phyloP scores from a whole-genome alignment of 179 eudicot species.

The Beta macrorhiza region DNA sequence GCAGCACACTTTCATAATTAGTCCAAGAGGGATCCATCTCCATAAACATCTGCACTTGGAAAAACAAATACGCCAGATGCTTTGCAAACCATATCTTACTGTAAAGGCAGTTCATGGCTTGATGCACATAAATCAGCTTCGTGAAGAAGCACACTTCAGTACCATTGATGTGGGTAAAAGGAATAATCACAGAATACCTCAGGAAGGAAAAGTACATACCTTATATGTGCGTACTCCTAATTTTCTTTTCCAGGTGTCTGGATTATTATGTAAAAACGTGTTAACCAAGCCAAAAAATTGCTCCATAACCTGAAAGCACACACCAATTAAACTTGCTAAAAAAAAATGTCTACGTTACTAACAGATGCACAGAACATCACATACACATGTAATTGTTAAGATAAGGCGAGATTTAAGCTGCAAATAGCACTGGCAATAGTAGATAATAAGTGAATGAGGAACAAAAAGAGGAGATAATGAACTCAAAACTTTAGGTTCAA shows the following conservation, averaged over 20 bases:
- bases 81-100: no score
- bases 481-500: slow-evolving; percentile 26
- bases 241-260: slow-evolving; percentile 88
- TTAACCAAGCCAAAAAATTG: slow-evolving; percentile 96
- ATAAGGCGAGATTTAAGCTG: not conserved
- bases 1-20: slow-evolving; percentile 23
- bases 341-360: not conserved
- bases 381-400: not conserved
- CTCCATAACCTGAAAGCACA: slow-evolving; percentile 84
- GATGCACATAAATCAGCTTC: not conserved
- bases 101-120: not conserved
- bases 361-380: not conserved
- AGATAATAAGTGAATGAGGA: not conserved
- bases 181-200: slow-evolving; percentile 1
- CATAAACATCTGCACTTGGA: not conserved
- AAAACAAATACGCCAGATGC: not conserved
- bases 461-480: slow-evolving; percentile 13
- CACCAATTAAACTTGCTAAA: slow-evolving; percentile 7
- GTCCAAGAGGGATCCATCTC: slow-evolving; percentile 8
- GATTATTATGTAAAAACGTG: slow-evolving; percentile 84
- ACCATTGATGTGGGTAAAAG: not conserved
- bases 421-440: not conserved
- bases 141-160: not conserved
- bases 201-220: slow-evolving; percentile 42
- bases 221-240: slow-evolving; percentile 89